Percentiles rank a stretch among this genome's conserved stretches.
phyloP scores from a whole-genome alignment of 169 alveolate species.

The Neospora caninum region DNA sequence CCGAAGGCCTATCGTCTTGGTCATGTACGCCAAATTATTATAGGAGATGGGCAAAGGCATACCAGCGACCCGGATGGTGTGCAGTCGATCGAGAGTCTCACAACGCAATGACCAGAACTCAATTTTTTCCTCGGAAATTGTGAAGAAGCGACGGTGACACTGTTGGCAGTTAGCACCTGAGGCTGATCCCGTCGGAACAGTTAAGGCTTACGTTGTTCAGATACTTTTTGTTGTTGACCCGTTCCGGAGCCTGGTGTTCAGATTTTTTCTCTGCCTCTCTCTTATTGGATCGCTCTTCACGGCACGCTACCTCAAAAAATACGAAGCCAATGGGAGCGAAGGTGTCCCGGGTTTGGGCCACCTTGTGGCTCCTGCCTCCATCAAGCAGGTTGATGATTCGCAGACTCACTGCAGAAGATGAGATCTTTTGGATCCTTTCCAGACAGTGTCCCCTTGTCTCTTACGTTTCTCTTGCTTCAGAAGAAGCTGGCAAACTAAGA shows the following conservation, averaged over 20 bases:
- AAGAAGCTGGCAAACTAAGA: slow-evolving; percentile 63
- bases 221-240: slow-evolving; percentile 63
- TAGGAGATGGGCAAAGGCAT: neutral
- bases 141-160: slow-evolving; percentile 53
- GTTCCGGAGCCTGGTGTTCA: slow-evolving; percentile 59
- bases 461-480: slow-evolving; percentile 64
- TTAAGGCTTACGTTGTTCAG: slow-evolving; percentile 43
- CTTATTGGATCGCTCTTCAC: neutral
- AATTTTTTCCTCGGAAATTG: slow-evolving; percentile 50
- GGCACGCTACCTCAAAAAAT: slow-evolving; percentile 56
- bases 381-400: slow-evolving; percentile 61
- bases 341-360: slow-evolving; percentile 56
- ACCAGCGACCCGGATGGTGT: slow-evolving; percentile 51
- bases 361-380: slow-evolving; percentile 49
- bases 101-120: slow-evolving; percentile 60
- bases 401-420: slow-evolving; percentile 49
- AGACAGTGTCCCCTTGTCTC: neutral
- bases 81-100: slow-evolving; percentile 44
- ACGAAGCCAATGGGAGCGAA: slow-evolving; percentile 67
- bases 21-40: too few relatives aligned
- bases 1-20: slow-evolving; percentile 41
- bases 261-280: neutral
- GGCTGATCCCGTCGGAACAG: neutral
- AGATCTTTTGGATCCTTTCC: neutral
- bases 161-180: neutral